Conservation (phyloP, 495 filamentous ascomycete species). For the Talaromyces liani region DNA sequence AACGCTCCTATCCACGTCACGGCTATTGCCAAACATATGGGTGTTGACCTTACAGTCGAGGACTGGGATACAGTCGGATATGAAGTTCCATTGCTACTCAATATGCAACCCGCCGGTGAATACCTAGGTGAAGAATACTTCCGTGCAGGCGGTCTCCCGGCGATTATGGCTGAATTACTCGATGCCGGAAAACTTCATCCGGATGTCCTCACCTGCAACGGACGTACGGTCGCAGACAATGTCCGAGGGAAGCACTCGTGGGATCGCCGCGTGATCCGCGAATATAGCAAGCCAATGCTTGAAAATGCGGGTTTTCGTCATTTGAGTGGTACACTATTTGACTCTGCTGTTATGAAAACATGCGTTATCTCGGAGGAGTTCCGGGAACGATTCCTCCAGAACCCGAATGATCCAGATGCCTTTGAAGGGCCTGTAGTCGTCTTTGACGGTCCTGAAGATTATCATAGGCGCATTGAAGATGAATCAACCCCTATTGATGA, state of each 20-base stretch:
- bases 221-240: constrained; percentile 32
- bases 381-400: constrained; percentile 36
- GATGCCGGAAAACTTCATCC: constrained; percentile 36
- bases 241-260: constrained; percentile 35
- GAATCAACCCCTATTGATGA: constrained; percentile 37
- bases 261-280: constrained; percentile 37
- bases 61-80: constrained; percentile 47
- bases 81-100: constrained; percentile 41
- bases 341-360: constrained; percentile 52
- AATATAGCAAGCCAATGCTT: constrained; percentile 38
- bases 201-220: constrained; percentile 36
- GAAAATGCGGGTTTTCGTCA: constrained; percentile 44
- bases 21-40: constrained; percentile 47
- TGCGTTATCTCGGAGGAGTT: constrained; percentile 46
- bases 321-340: constrained; percentile 42
- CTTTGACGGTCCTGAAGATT: constrained; percentile 50
- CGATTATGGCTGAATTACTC: constrained; percentile 45
- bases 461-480: constrained; percentile 39
- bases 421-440: constrained; percentile 45
- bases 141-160: constrained; percentile 46
- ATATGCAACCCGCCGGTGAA: constrained; percentile 49
- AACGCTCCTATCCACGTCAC: constrained; percentile 51
- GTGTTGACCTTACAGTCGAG: constrained; percentile 41
- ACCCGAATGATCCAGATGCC: constrained; percentile 42
- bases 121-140: constrained; percentile 46